Conservation (phyloP, 345 rosid genomes). For the Eucalyptus albens region DNA sequence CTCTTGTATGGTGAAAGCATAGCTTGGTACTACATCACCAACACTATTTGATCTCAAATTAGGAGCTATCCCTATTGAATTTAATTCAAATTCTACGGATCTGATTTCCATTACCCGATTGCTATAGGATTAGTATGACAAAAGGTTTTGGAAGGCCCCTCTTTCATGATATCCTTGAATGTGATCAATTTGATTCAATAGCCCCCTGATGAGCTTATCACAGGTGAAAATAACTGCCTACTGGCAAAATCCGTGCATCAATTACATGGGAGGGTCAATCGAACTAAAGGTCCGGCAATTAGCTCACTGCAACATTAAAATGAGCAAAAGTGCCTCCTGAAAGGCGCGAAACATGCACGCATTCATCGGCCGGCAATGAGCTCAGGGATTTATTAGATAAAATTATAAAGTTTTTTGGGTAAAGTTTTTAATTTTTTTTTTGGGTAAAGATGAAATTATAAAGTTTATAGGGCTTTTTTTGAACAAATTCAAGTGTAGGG, state of each 20-base stretch:
- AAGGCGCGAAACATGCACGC: background rate
- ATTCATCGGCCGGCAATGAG: background rate
- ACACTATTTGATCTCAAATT: background rate
- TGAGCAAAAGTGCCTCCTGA: background rate
- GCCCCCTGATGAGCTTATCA: background rate
- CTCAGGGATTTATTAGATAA: background rate
- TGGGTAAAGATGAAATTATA: background rate
- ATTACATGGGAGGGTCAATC: background rate
- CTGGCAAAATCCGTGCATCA: background rate
- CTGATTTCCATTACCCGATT: background rate
- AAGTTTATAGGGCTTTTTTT: background rate
- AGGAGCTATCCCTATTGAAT: background rate
- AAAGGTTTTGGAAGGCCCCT: background rate
- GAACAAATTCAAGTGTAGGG: background rate
- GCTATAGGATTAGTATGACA: background rate
- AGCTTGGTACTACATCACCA: background rate
- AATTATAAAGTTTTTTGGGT: no score
- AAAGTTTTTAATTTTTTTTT: no score
- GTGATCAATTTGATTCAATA: background rate
- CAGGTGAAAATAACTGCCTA: background rate
- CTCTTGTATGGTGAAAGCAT: background rate
- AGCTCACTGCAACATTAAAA: background rate
- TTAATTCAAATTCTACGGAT: background rate
- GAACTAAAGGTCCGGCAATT: background rate
- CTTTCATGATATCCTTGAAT: background rate